Conservation (phyloP, 208 protist species). For the Acanthamoeba castellanii region DNA sequence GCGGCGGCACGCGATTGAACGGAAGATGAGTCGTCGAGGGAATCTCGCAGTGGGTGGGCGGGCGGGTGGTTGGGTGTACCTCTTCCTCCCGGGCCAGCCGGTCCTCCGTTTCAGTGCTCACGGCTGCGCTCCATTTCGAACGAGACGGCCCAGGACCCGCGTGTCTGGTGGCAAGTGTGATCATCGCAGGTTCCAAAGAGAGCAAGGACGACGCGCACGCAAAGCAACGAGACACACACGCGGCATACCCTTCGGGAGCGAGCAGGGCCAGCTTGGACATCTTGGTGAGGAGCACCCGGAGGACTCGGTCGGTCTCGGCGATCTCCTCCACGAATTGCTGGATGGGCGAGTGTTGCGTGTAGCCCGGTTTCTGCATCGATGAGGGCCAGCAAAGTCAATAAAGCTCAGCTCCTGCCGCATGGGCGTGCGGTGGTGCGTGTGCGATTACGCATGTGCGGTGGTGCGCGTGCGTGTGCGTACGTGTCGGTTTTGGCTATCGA, state of each 20-base stretch:
- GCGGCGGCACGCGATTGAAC: too few species aligned
- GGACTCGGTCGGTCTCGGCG: constrained; percentile 67
- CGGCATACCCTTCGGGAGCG: background rate
- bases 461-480: background rate
- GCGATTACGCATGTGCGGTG: too few species aligned
- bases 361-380: background rate
- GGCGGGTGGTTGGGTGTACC: background rate
- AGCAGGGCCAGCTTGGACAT: constrained; percentile 64
- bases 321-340: constrained; percentile 66
- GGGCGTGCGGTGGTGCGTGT: background rate
- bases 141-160: background rate
- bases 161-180: background rate
- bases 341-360: constrained; percentile 50
- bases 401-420: background rate
- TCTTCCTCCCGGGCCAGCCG: constrained; percentile 5
- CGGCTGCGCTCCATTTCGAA: constrained; percentile 41
- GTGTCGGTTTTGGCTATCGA: constrained; percentile 26
- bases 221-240: background rate
- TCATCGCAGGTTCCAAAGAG: background rate
- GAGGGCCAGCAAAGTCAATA: background rate
- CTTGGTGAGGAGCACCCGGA: constrained; percentile 57
- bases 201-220: background rate
- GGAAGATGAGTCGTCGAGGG: background rate
- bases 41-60: background rate
- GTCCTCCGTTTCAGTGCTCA: constrained; percentile 26